These are phyloP conservation scores for Stevia rebaudiana DNA, from an alignment of 140 eudicot species.

Conservation along the genomic window DNA sequence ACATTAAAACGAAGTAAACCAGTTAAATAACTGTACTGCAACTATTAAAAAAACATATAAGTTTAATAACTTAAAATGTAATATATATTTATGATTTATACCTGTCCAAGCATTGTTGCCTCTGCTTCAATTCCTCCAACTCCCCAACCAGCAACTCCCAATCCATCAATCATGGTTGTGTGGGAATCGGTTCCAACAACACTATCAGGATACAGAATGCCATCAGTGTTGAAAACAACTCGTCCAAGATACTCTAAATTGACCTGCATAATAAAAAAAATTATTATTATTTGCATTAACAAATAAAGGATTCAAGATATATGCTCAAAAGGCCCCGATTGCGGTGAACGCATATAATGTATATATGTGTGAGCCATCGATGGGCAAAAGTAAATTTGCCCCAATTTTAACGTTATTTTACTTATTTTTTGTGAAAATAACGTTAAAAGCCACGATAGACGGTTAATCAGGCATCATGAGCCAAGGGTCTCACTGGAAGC, in stretches of 20 bases:
- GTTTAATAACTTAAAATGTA: constrained; percentile 1
- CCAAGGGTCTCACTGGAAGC: no score
- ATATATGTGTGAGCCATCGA: no score
- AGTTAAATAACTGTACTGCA: constrained; percentile 5
- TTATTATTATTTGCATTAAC: not conserved
- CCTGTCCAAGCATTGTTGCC: constrained; percentile 99
- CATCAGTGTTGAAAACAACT: constrained; percentile 93
- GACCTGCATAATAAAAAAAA: constrained; percentile 44
- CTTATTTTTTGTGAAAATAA: no score
- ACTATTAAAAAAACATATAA: not conserved
- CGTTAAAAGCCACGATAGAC: no score
- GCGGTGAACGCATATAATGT: no score
- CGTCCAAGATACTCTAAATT: constrained; percentile 99
- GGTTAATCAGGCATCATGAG: no score
- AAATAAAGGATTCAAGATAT: not conserved
- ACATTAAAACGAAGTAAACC: not conserved
- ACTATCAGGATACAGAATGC: constrained; percentile 91
- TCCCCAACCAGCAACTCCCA: constrained; percentile 99
- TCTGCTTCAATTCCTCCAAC: constrained; percentile 99
- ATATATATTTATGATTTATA: constrained; percentile 24
- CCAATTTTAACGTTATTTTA: no score
- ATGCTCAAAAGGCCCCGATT: not conserved
- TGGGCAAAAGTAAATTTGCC: no score
- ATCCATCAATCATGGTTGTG: constrained; percentile 98
- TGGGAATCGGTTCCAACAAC: constrained; percentile 99